Evolutionary conservation across 2,329 filamentous ascomycete genomes (phyloP), one percentile per base, ranked within the genome.

Genomic region (Aspergillus persii): DNA sequence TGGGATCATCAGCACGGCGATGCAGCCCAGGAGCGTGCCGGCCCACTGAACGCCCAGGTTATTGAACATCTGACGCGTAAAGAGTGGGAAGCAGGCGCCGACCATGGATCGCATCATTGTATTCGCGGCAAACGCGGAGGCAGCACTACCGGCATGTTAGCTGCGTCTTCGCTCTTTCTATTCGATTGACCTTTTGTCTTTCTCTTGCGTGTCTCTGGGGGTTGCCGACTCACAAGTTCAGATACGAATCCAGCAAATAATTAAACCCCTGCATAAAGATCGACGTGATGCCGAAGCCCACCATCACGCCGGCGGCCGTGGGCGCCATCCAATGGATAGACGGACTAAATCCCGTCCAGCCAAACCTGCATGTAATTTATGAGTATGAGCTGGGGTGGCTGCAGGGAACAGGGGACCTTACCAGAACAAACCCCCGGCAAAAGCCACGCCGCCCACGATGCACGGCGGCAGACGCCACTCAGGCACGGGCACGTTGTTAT

Each of bases 191-290:
- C 18, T 15, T 39, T 15, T 39, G 15, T 39, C n/a, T 39, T n/a
- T 41, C 12, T 41, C 12, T n/a, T 18, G 12, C 39, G 3, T 48
- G 30, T 41, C 36, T 41, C 15, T n/a, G 4, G 7, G 36, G 36
- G 36, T 31, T 41, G 18, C n/a, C 7, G 3, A 50, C 64, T 44
- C 56, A 67, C 65, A 67, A 66, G 29, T 61, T 62, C 8, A 65
- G 46, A 27, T 67, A 66, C 1, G 63, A 63, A 46, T 66, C 64
- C 2, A 68, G 59, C 3, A 68, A 51, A 36, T 68, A 66, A 18
- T 69, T 69, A 44, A 67, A 67, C 3, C 63, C 58, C 39, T 65
- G 65, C 60, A 67, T 65, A 53, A 69, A 69, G 23, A 70, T 69
- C 0, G 64, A 59, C 0, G 68, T 61, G 7, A 69, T 49, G 3